Base-by-base conservation (phyloP, 1,284 basidiomycete genomes). In the Tilletia indica region DNA sequence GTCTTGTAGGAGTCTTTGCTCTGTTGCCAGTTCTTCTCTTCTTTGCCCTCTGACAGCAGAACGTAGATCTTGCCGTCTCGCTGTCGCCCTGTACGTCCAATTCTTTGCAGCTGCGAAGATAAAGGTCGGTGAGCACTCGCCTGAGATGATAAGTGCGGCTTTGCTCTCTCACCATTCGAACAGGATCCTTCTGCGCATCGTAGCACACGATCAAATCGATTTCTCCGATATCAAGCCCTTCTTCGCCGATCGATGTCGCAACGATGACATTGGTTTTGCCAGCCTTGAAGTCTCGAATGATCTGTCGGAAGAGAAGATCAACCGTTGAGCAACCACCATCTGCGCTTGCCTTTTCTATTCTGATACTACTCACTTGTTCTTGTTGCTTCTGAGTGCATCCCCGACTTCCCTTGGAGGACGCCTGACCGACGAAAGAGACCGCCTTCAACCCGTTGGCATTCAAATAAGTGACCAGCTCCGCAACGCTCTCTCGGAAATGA, bases 161-260 rank as follows among this genome's bases (percentile, higher is more conserved):
- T 31, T 14, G 2, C 47, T 2, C 67, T 25, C 54, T 58, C 82
- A 95, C 94, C 91, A 97, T 95, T 72, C 96, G 93, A 76, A 98
- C 94, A 0, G 95, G 92, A 14, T 93, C 93, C 86, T 96, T 97
- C 79, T 95, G 93, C 49, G 95, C 91, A 79, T 99, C 97, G 85
- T 99, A 99, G 81, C 95, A 97, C 56, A 97, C 88, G 70, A 97
- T 97, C 82, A 96, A 88, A 83, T 99, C 97, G n/a, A 99, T 91
- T 81, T 97, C 95, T 64, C 97, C 97, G 72, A 99, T 99, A 84
- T 99, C 97, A n/a, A 99, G 87, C 74, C 97, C 97, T 85, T 99
- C 97, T 86, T 99, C 97, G 39, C 97, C 97, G 72, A 99, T 94
- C 2, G 92, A 97, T 0, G 97, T 99, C 0, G 96, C 92, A 1